These are phyloP conservation scores for Breviolum minutum DNA, from an alignment of 73 alveolate genomes.

Conservation along the genomic window DNA sequence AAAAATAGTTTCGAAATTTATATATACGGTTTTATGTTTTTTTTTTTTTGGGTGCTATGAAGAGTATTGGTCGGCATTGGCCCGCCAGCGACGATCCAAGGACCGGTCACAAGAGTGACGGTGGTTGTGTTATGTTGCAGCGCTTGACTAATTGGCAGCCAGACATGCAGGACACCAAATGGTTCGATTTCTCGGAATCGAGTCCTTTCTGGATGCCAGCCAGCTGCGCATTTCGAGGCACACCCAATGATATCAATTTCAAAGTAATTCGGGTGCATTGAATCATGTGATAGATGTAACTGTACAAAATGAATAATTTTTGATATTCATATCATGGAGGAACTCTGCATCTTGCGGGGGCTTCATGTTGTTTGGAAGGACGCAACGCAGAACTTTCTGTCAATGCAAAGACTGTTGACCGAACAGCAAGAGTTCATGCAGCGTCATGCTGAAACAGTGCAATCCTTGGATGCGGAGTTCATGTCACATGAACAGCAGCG, in stretches of 20 bases:
- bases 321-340: no score
- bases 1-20: no score
- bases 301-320: no score
- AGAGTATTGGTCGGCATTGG: slow-evolving; percentile 26
- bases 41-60: not conserved
- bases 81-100: not conserved
- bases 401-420: slow-evolving; percentile 2
- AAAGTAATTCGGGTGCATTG: no score
- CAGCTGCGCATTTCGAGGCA: no score
- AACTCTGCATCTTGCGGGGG: no score
- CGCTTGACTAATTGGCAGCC: not conserved
- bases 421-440: not conserved
- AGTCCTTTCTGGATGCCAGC: no score
- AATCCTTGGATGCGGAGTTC: not conserved
- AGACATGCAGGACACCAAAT: not conserved
- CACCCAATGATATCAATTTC: no score
- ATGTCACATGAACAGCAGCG: not conserved
- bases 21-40: no score
- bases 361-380: not conserved
- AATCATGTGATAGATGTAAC: no score
- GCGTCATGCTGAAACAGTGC: not conserved
- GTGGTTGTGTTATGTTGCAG: not conserved
- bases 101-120: not conserved
- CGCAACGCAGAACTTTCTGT: not conserved
- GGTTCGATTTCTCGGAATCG: not conserved